Evolutionary conservation across 2,329 filamentous ascomycete species (phyloP).

Genomic region (Plectosphaerella cucumerina): DNA sequence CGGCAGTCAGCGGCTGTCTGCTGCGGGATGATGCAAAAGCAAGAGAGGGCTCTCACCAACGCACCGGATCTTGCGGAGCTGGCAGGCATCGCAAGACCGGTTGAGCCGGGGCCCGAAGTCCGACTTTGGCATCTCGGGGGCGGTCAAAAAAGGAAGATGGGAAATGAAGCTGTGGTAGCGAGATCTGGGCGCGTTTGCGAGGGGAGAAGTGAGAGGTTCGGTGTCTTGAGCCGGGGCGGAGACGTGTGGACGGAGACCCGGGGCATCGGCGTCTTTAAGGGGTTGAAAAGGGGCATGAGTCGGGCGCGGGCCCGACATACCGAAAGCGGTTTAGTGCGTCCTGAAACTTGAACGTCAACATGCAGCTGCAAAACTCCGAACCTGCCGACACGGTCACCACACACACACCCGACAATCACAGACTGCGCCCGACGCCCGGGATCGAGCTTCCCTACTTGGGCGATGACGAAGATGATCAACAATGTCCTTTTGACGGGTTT

Average conservation of each 20-base stretch:
- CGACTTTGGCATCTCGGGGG: not conserved
- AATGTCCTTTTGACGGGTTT: too few relatives aligned
- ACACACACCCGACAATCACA: too few relatives aligned
- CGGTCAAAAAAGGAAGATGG: not conserved
- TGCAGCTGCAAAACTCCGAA: not conserved
- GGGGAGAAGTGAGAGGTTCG: not conserved
- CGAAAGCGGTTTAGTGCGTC: not conserved
- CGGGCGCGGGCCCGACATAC: not conserved
- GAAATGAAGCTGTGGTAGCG: too few relatives aligned
- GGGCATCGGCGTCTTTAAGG: not conserved
- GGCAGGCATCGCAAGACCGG: constrained; percentile 33
- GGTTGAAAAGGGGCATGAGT: not conserved
- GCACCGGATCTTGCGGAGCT: constrained; percentile 35
- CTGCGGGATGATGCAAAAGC: not conserved
- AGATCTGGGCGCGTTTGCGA: too few relatives aligned
- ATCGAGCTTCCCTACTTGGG: too few relatives aligned
- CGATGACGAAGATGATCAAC: too few relatives aligned
- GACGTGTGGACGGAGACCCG: not conserved
- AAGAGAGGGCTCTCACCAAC: too few relatives aligned
- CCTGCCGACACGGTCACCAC: not conserved
- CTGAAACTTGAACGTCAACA: too few relatives aligned
- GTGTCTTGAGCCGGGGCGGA: not conserved
- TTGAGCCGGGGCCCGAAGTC: constrained; percentile 6
- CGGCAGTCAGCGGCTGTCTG: not conserved
- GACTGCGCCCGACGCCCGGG: too few relatives aligned